Evolutionary conservation across 1,284 basidiomycete species (phyloP), one percentile per base, ranked within the genome.

Genomic region (Neotropicomus parvogracilis): DNA sequence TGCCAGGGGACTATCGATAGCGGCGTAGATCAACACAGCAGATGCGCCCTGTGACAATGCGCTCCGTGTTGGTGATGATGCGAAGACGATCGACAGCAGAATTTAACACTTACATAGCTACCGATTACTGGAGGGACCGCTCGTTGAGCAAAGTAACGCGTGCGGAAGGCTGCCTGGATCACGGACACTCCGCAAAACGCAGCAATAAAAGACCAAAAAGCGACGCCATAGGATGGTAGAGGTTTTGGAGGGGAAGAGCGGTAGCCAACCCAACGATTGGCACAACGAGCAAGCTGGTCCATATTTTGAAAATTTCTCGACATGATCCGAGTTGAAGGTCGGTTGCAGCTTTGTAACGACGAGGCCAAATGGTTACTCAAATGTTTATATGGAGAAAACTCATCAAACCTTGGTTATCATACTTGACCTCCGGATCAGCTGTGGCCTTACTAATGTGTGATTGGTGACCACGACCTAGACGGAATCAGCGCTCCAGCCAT

Each of bases 1-100:
- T 0, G 80, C 75, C 29, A 84, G 65, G 3, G 83, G 82, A 2
- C 73, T 70, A 31, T 85, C 80, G 31, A 81, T 73, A 1, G 75
- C 73, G 12, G 77, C 80, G 52, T 79, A 85, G 17, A 77, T 68
- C 21, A 86, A 68, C 3, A 83, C 78, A 10, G 80, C 80, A 5
- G 75, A 75, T 13, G 82, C 82, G 17, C 80, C 81, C 77, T 80
- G 59, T 5, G 26, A 76, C 77, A 20, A 9, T 14, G 28, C 8
- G 7, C 10, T 4, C 8, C 8, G 16, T 10, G 9, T 21, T 11
- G 7, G 26, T 28, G 5, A 28, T n/a, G 19, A 24, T 41, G 8
- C 9, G 11, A n/a, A 20, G 32, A 26, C 16, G 27, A 3, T 1
- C 10, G 26, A 24, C 8, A 36, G 7, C 17, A 39, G 21, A 44